Evolutionary conservation across 192 early-diverging fungal species (phyloP), one percentile per base, ranked within the genome.

Genomic region (Umbelopsis sp.): DNA sequence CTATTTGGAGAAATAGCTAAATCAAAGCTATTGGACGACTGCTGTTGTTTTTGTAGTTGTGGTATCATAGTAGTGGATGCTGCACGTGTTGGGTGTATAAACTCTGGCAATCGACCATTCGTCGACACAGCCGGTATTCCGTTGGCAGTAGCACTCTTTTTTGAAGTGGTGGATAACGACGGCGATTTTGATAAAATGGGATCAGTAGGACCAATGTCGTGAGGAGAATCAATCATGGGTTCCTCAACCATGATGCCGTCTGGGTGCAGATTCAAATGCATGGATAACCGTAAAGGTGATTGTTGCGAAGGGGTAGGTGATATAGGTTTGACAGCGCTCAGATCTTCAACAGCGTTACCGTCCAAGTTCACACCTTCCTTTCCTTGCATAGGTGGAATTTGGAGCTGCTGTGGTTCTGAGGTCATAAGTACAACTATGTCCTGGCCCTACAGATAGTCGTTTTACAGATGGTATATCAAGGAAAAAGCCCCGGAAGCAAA

Each of bases 61-160:
- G n/a, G 22, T 54, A 44, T 45, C 32, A 47, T 22, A 3, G 65
- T 32, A 31, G 38, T 47, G 59, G 53, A 44, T 36, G 29, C 65
- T 66, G 26, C 69, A 71, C 54, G 79, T 71, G 38, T 6, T 41
- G 11, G 72, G 74, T 62, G 74, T 74, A 25, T 29, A 24, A 44
- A 67, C 71, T 12, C 76, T 65, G 22, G 69, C 71, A 17, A 71
- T 72, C 25, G 79, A 71, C 50, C 72, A 69, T 51, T 80, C 65
- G 20, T 65, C 20, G 29, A 32, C 6, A 31, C 3, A 17, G 56
- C 34, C 9, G 29, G 56, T 20, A 32, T 20, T 20, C 56, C 29
- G 31, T 29, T 62, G 31, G 26, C 8, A 17, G 56, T 62, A n/a
- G 26, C 25, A 32, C 56, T 62, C 14, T 62, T 62, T 62, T 34